These are phyloP conservation scores for Cucumis cinereus DNA, from an alignment of 306 rosid genomes.

Conservation along the genomic window DNA sequence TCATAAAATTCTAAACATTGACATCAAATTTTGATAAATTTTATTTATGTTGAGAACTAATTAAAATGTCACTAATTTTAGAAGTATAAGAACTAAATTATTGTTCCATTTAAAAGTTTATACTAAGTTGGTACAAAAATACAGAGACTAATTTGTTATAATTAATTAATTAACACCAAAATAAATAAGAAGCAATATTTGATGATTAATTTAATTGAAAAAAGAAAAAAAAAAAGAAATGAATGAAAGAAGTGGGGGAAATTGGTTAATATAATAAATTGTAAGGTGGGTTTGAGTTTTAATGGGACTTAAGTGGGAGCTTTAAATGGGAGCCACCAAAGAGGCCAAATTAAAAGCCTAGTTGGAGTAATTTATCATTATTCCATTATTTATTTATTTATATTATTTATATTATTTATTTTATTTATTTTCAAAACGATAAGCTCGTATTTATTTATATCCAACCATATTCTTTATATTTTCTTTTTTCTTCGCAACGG, in stretches of 20 bases:
- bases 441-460: constrained; percentile 2
- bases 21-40: too few species aligned
- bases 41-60: too few species aligned
- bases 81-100: too few species aligned
- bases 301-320: constrained; percentile 5
- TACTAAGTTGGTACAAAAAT: too few species aligned
- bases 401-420: not conserved
- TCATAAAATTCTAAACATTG: too few species aligned
- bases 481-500: constrained; percentile 2
- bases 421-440: not conserved
- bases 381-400: not conserved
- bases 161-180: too few species aligned
- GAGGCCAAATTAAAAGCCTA: not conserved
- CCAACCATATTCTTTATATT: not conserved
- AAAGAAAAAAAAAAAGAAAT: not conserved
- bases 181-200: too few species aligned
- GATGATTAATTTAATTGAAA: too few species aligned
- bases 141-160: too few species aligned
- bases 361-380: constrained; percentile 5
- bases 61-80: too few species aligned
- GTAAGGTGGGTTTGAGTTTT: not conserved
- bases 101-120: too few species aligned
- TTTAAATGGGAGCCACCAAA: constrained; percentile 1
- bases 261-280: not conserved
- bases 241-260: not conserved